A percentile compares a stretch with the other conserved stretches of the same genome.
Evolutionary conservation across 345 rosid species (phyloP).

Genomic region (Rhodamnia argentea): DNA sequence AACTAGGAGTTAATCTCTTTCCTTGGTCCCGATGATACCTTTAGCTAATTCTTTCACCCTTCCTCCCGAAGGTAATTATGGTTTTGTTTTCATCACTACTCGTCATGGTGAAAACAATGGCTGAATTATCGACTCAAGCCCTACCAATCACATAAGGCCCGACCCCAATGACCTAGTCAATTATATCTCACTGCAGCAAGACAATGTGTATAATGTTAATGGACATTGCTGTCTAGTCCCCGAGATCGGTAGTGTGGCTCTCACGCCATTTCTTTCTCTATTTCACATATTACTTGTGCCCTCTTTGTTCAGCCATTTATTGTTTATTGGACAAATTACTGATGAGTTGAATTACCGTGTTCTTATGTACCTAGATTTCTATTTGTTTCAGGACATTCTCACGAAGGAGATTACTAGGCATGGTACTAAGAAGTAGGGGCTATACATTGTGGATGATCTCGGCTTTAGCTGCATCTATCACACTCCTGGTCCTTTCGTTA

Average conservation of each 20-base stretch:
- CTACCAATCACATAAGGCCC: too few species aligned
- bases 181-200: neutral
- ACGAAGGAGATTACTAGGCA: neutral
- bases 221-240: neutral
- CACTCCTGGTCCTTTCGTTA: fast-evolving
- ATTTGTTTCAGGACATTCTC: neutral
- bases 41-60: too few species aligned
- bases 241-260: neutral
- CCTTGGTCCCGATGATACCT: too few species aligned
- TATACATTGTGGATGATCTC: neutral
- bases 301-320: neutral
- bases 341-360: neutral
- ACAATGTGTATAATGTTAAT: neutral
- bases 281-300: neutral
- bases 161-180: too few species aligned
- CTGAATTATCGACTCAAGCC: too few species aligned
- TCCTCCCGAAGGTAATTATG: too few species aligned
- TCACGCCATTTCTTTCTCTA: neutral
- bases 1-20: too few species aligned
- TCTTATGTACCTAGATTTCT: neutral
- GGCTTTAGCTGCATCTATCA: neutral
- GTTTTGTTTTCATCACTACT: too few species aligned
- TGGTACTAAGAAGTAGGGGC: neutral
- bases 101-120: too few species aligned
- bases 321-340: neutral